Evolutionary conservation across 139 green algal genomes (phyloP).

Genomic region (Nannochloris sp.): DNA sequence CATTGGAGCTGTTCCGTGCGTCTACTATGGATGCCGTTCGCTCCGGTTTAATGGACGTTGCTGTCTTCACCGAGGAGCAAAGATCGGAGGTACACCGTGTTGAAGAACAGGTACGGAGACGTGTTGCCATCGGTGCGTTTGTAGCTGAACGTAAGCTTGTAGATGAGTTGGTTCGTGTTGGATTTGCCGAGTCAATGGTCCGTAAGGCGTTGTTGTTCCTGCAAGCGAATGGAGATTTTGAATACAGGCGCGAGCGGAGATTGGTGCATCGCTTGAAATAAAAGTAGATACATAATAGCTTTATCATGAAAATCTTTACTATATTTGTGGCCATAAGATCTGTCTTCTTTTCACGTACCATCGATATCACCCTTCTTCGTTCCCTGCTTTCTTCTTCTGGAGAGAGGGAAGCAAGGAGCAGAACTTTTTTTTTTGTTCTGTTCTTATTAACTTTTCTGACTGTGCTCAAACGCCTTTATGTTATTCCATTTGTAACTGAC

Average conservation of each 20-base stretch:
- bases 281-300: background rate
- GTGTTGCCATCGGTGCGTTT: slow-evolving; percentile 60
- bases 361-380: too few relatives aligned
- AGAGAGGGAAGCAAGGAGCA: too few relatives aligned
- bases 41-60: slow-evolving; percentile 51
- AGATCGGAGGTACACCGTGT: slow-evolving; percentile 52
- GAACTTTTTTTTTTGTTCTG: too few relatives aligned
- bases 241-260: slow-evolving; percentile 39
- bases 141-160: slow-evolving; percentile 52
- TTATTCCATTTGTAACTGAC: too few relatives aligned
- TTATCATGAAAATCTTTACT: too few relatives aligned
- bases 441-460: too few relatives aligned
- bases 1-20: slow-evolving; percentile 77
- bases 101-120: slow-evolving; percentile 67
- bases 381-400: too few relatives aligned
- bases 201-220: slow-evolving; percentile 42
- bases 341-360: too few relatives aligned
- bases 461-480: too few relatives aligned
- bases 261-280: slow-evolving; percentile 40
- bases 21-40: slow-evolving; percentile 74
- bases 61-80: slow-evolving; percentile 66
- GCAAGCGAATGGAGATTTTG: slow-evolving; percentile 30
- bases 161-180: slow-evolving; percentile 45
- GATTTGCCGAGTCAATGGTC: slow-evolving; percentile 41
- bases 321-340: too few relatives aligned